Percentiles rank a stretch among this genome's conserved stretches.
Evolutionary conservation across 2,329 filamentous ascomycete genomes (phyloP).

Genomic region (Aspergillus sp.): DNA sequence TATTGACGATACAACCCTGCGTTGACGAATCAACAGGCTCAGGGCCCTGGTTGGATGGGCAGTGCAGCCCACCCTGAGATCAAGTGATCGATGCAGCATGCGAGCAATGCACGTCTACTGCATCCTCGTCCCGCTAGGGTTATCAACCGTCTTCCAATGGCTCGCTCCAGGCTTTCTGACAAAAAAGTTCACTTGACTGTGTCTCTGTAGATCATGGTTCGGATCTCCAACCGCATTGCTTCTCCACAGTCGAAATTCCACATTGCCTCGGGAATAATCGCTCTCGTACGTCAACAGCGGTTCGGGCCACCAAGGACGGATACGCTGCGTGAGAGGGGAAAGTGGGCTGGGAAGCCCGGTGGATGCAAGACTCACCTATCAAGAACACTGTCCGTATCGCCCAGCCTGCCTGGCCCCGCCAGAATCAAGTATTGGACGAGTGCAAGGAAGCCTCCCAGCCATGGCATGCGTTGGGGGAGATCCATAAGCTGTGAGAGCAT

Average conservation of each 20-base stretch:
- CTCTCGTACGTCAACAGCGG: background rate
- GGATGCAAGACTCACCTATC: constrained; percentile 74
- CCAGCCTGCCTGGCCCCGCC: constrained; percentile 69
- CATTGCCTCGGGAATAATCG: constrained; percentile 8
- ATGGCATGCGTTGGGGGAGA: constrained; percentile 79
- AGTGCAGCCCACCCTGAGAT: constrained; percentile 38
- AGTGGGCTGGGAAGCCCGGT: constrained; percentile 14
- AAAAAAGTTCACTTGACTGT: constrained; percentile 18
- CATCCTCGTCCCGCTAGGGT: constrained; percentile 19
- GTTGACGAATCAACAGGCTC: constrained; percentile 9
- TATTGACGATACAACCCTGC: constrained; percentile 12
- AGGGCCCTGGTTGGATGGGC: constrained; percentile 8
- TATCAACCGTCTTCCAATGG: constrained; percentile 14
- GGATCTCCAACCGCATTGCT: constrained; percentile 23
- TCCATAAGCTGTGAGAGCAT: constrained; percentile 69
- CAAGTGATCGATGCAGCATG: constrained; percentile 60
- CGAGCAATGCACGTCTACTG: constrained; percentile 39
- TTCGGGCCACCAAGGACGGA: background rate
- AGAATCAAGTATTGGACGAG: constrained; percentile 71
- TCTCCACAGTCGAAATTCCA: constrained; percentile 23
- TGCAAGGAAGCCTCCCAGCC: constrained; percentile 72
- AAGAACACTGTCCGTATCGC: constrained; percentile 69
- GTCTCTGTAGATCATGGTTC: constrained; percentile 27
- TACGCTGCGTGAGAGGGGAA: constrained; percentile 3
- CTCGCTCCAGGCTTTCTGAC: constrained; percentile 9